These are phyloP conservation scores for Hymenochaete sp. DNA, from an alignment of 1,284 basidiomycete species.

Conservation along the genomic window DNA sequence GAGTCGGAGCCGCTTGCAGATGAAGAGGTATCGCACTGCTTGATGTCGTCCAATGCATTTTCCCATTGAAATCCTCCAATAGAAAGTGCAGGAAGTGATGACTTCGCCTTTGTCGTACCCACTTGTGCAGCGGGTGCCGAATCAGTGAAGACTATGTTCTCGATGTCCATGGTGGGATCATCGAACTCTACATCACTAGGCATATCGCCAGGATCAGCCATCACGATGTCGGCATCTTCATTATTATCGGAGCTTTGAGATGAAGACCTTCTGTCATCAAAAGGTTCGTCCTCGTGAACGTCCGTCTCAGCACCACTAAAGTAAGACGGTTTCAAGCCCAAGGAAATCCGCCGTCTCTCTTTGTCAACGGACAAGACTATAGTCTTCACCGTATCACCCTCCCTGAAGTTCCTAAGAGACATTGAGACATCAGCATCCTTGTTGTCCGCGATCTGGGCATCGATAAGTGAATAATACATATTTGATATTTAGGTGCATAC, in stretches of 20 bases:
- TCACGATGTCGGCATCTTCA: neutral
- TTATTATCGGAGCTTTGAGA: no score
- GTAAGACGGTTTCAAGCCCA: slow-evolving; percentile 87
- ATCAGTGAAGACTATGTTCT: no score
- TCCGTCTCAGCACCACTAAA: slow-evolving; percentile 34
- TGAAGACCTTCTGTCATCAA: neutral
- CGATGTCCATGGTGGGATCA: slow-evolving; percentile 16
- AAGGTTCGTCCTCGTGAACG: neutral
- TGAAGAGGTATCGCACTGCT: slow-evolving; percentile 30
- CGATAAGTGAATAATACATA: slow-evolving; percentile 5
- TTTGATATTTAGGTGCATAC: slow-evolving; percentile 32
- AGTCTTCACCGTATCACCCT: slow-evolving; percentile 83
- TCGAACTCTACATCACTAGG: slow-evolving; percentile 19
- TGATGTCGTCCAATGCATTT: slow-evolving; percentile 28
- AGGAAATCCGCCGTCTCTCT: slow-evolving; percentile 73
- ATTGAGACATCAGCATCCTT: slow-evolving; percentile 67
- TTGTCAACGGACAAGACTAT: slow-evolving; percentile 65
- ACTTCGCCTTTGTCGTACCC: neutral
- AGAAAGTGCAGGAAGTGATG: slow-evolving; percentile 33
- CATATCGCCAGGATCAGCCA: neutral
- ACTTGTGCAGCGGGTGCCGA: no score
- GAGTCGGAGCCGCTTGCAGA: slow-evolving; percentile 43
- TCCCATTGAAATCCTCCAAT: slow-evolving; percentile 63
- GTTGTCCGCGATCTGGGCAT: slow-evolving; percentile 71
- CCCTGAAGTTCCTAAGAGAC: slow-evolving; percentile 76